Evolutionary conservation across 495 filamentous ascomycete species (phyloP).

Genomic region (Xeromyces bisporus): DNA sequence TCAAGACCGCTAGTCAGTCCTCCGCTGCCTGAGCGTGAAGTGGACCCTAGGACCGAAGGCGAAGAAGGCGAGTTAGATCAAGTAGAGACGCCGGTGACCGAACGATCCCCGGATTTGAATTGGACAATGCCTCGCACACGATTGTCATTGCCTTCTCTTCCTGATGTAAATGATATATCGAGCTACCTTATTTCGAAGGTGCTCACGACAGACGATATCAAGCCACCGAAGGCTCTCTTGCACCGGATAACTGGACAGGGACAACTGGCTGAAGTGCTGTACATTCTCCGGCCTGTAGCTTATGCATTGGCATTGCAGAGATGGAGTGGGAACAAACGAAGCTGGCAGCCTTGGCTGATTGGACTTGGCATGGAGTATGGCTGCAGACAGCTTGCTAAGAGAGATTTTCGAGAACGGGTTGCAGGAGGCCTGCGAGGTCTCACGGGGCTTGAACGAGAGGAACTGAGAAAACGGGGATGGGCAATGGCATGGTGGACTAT

Average conservation of each 20-base stretch:
- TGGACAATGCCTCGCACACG: slow-evolving; percentile 97
- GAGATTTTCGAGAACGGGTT: slow-evolving; percentile 46
- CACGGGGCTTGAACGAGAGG: slow-evolving; percentile 74
- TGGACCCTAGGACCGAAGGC: slow-evolving; percentile 45
- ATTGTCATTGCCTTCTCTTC: slow-evolving; percentile 62
- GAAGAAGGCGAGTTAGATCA: slow-evolving; percentile 33
- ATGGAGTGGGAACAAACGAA: slow-evolving; percentile 39
- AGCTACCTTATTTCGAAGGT: slow-evolving; percentile 82
- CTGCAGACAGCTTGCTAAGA: slow-evolving; percentile 66
- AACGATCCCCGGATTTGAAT: slow-evolving; percentile 29
- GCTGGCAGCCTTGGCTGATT: slow-evolving; percentile 82
- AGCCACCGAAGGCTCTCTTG: slow-evolving; percentile 65
- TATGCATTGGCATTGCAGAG: slow-evolving; percentile 76
- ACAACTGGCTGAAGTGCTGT: slow-evolving; percentile 70
- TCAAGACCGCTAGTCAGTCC: slow-evolving; percentile 72
- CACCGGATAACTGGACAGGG: slow-evolving; percentile 53
- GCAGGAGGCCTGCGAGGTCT: slow-evolving; percentile 51
- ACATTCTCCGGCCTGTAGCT: slow-evolving; percentile 74
- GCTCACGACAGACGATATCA: slow-evolving; percentile 89
- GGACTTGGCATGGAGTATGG: slow-evolving; percentile 77
- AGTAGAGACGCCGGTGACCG: slow-evolving; percentile 30
- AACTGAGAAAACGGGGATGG: slow-evolving; percentile 73
- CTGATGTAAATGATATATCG: slow-evolving; percentile 60
- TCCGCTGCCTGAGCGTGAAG: slow-evolving; percentile 69
- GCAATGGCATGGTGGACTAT: slow-evolving; percentile 86